These are phyloP conservation scores for Rhizopogon rudus DNA, from an alignment of 768 basidiomycete species.

Conservation along the genomic window DNA sequence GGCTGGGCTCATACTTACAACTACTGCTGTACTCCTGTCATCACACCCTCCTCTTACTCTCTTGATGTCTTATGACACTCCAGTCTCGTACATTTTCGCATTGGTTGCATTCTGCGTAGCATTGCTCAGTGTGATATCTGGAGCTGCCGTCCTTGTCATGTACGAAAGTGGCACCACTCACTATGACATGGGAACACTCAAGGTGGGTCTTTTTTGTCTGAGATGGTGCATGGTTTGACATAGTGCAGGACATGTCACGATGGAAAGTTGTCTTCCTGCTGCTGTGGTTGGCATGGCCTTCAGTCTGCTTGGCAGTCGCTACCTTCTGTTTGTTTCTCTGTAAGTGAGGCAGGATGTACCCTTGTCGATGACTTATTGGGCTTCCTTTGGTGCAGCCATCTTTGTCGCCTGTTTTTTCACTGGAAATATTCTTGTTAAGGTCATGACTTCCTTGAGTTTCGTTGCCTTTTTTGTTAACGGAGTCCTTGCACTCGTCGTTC, in stretches of 20 bases:
- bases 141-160: neutral
- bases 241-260: neutral
- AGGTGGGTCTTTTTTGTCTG: neutral
- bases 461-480: neutral
- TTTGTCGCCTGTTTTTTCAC: neutral
- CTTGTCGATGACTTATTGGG: neutral
- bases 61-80: neutral
- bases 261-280: neutral
- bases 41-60: neutral
- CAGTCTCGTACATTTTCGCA: neutral
- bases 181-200: neutral
- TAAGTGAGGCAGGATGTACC: neutral
- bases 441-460: neutral
- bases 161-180: neutral
- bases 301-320: neutral
- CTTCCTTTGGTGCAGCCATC: neutral
- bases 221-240: neutral
- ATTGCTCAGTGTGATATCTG: neutral
- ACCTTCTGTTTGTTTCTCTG: neutral
- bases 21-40: neutral
- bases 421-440: neutral
- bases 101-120: neutral
- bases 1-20: neutral
- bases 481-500: too few relatives aligned
- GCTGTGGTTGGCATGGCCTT: neutral